phyloP scores from a whole-genome alignment of 306 rosid species.

The Erythrophleum fordii region DNA sequence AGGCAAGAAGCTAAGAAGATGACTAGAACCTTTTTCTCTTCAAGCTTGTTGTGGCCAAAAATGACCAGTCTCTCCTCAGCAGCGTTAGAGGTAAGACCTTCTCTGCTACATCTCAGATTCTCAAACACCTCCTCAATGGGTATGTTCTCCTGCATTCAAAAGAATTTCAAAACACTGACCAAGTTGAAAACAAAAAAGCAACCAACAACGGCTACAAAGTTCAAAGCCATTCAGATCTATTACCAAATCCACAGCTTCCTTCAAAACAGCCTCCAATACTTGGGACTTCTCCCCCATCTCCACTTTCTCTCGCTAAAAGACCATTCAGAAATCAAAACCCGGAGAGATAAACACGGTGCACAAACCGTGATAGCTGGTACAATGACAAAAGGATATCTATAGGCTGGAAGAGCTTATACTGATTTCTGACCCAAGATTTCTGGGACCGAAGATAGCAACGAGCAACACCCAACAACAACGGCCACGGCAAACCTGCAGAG shows the following conservation, averaged over 20 bases:
- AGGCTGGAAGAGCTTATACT: conserved; percentile 28
- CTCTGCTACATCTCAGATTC: conserved; percentile 95
- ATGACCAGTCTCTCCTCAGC: conserved; percentile 86
- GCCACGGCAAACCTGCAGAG: conserved; percentile 37
- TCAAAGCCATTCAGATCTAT: conserved; percentile 55
- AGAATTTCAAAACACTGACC: background rate
- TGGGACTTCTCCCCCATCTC: conserved; percentile 74
- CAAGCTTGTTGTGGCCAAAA: conserved; percentile 97
- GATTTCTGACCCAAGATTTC: conserved; percentile 25
- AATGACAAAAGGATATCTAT: conserved; percentile 5
- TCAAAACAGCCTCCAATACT: conserved; percentile 78
- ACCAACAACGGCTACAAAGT: conserved; percentile 31
- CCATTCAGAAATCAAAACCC: conserved; percentile 41
- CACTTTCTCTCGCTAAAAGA: conserved; percentile 46
- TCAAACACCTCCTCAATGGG: conserved; percentile 97
- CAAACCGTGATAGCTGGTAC: conserved; percentile 14
- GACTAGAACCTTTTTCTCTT: conserved; percentile 70
- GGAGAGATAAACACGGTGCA: conserved; percentile 11
- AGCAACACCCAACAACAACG: conserved; percentile 22
- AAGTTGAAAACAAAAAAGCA: background rate
- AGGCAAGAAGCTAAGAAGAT: background rate
- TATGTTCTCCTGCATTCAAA: conserved; percentile 79
- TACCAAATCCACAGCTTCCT: conserved; percentile 90
- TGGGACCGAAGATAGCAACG: conserved; percentile 26
- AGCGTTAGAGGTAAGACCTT: conserved; percentile 82